phyloP scores from a whole-genome alignment of 495 filamentous ascomycete species.

The Tuber indicum region DNA sequence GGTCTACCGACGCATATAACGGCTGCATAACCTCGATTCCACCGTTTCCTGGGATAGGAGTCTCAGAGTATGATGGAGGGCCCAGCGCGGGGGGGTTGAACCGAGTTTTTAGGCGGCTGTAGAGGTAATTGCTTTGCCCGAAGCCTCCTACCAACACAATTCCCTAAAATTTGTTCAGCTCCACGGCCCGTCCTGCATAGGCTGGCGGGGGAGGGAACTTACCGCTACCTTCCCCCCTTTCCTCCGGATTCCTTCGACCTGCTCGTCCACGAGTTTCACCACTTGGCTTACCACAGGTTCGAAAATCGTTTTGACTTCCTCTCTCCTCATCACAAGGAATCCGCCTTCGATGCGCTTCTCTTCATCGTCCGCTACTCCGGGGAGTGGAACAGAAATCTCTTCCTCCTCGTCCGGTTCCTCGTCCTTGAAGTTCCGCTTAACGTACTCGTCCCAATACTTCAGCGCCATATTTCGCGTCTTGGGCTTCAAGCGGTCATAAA shows the following conservation, averaged over 20 bases:
- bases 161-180: conserved; percentile 38
- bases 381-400: conserved; percentile 67
- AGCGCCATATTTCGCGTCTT: conserved; percentile 68
- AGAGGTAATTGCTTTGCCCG: conserved; percentile 62
- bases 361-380: conserved; percentile 63
- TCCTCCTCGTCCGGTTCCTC: conserved; percentile 53
- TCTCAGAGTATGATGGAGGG: conserved; percentile 60
- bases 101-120: conserved; percentile 57
- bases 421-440: conserved; percentile 62
- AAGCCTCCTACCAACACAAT: conserved; percentile 66
- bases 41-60: conserved; percentile 51
- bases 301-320: conserved; percentile 58
- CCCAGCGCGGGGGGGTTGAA: conserved; percentile 53
- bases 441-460: conserved; percentile 58
- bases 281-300: conserved; percentile 61
- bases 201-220: conserved; percentile 44
- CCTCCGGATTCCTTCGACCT: conserved; percentile 54
- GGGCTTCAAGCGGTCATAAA: conserved; percentile 55
- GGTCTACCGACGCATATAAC: conserved; percentile 50
- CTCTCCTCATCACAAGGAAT: conserved; percentile 56
- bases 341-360: conserved; percentile 55
- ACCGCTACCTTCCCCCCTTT: conserved; percentile 59
- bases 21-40: conserved; percentile 70
- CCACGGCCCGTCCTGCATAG: conserved; percentile 45
- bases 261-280: conserved; percentile 55